Evolutionary conservation across 805 yeast species (phyloP).

Genomic region (Candida krabiensis): DNA sequence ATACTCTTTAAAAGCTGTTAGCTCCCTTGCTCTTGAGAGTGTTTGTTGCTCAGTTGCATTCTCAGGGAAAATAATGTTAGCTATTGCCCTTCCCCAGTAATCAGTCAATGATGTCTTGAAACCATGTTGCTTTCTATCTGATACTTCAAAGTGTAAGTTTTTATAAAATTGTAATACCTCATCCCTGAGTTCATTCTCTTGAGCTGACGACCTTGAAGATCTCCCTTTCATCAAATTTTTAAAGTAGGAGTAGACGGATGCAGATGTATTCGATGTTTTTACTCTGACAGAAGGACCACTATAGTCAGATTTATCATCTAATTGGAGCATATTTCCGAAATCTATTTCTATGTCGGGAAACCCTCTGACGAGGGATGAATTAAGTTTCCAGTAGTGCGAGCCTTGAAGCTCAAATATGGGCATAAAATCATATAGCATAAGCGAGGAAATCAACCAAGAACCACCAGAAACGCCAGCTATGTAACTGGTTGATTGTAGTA

Average conservation of each 20-base stretch:
- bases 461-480: conserved; percentile 73
- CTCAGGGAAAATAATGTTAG: conserved; percentile 43
- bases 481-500: conserved; percentile 55
- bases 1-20: conserved; percentile 36
- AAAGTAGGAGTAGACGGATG: conserved; percentile 12
- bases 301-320: conserved; percentile 2
- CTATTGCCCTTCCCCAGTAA: conserved; percentile 66
- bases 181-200: conserved; percentile 15
- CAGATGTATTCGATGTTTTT: conserved; percentile 14
- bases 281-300: conserved; percentile 8
- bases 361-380: conserved; percentile 53
- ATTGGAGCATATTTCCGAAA: conserved; percentile 8
- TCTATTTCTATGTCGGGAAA: conserved; percentile 52
- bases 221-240: conserved; percentile 9
- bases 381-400: conserved; percentile 41
- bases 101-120: conserved; percentile 61
- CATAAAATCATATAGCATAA: conserved; percentile 40
- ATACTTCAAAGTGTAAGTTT: conserved; percentile 52
- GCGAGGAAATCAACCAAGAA: conserved; percentile 62
- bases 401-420: conserved; percentile 29
- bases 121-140: conserved; percentile 52
- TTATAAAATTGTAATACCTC: conserved; percentile 48
- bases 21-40: conserved; percentile 37
- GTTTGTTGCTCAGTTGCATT: conserved; percentile 35
- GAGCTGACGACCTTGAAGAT: conserved; percentile 1